Conservation (phyloP, 1,284 basidiomycete species). For the Inonotus obliquus region DNA sequence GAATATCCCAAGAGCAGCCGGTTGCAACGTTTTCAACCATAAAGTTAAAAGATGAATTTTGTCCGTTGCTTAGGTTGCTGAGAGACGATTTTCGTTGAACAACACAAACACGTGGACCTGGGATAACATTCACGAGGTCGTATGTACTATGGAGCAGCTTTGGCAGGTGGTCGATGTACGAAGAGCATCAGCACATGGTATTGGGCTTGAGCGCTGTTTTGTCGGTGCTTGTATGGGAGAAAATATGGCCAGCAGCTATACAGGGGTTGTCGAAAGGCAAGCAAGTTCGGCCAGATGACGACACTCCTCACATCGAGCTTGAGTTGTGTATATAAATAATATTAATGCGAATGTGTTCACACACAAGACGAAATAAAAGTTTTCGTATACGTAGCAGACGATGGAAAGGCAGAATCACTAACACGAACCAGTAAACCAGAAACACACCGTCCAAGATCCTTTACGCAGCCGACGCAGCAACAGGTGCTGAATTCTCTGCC, state of each 20-base stretch:
- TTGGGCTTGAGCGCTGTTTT: no score
- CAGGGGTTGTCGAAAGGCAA: no score
- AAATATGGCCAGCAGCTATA: no score
- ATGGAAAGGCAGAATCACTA: no score
- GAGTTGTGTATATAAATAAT: no score
- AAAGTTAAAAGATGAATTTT: not conserved
- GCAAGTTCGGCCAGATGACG: no score
- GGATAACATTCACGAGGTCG: not conserved
- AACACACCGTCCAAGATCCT: conserved; percentile 14
- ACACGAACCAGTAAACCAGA: not conserved
- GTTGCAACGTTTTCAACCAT: not conserved
- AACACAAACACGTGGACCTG: not conserved
- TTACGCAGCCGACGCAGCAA: conserved; percentile 37
- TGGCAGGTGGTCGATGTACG: not conserved
- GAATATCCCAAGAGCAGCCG: not conserved
- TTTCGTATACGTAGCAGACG: no score
- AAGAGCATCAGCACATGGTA: no score
- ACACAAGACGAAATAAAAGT: no score
- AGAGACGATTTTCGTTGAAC: not conserved
- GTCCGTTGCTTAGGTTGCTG: not conserved
- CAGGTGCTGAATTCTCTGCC: conserved; percentile 32
- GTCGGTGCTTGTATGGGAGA: no score
- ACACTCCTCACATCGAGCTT: no score
- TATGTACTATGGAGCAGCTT: not conserved
- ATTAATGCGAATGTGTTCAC: no score